These are phyloP conservation scores for Backusella circina DNA, from an alignment of 192 early-diverging fungal genomes.

Conservation along the genomic window DNA sequence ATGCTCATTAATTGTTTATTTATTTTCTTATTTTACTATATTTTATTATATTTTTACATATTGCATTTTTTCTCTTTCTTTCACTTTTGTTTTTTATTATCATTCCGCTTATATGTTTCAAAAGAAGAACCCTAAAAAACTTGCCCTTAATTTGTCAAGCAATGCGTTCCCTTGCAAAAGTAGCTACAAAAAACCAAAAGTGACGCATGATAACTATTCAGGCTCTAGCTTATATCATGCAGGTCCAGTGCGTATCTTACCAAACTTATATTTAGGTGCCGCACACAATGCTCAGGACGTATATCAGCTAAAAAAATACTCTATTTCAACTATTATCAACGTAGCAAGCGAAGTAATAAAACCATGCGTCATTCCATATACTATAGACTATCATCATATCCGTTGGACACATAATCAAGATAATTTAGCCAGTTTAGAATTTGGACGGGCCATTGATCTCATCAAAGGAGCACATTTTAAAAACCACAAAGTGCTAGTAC, in stretches of 20 bases:
- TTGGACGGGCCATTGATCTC: conserved; percentile 55
- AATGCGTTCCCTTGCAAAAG: not conserved
- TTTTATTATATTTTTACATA: not conserved
- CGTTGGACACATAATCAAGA: conserved; percentile 73
- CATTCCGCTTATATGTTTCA: not conserved
- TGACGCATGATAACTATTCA: not conserved
- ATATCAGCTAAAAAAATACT: not conserved
- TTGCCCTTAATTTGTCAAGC: not conserved
- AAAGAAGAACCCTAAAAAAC: conserved; percentile 11
- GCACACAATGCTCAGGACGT: conserved; percentile 56
- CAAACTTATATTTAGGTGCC: conserved; percentile 62
- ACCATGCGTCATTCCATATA: conserved; percentile 5
- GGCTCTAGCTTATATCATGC: not conserved
- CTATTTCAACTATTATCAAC: conserved; percentile 60
- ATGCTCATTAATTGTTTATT: conserved; percentile 3
- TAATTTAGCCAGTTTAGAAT: conserved; percentile 51
- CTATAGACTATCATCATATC: conserved; percentile 55
- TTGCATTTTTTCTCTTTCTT: not conserved
- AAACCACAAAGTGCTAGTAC: conserved; percentile 65
- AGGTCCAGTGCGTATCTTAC: conserved; percentile 62
- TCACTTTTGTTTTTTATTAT: not conserved
- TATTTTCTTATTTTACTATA: not conserved
- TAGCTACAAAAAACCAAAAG: not conserved
- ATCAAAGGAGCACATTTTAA: conserved; percentile 8
- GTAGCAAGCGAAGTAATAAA: conserved; percentile 62